Evolutionary conservation across 2,329 filamentous ascomycete species (phyloP).

Genomic region (Aureobasidium vineae): DNA sequence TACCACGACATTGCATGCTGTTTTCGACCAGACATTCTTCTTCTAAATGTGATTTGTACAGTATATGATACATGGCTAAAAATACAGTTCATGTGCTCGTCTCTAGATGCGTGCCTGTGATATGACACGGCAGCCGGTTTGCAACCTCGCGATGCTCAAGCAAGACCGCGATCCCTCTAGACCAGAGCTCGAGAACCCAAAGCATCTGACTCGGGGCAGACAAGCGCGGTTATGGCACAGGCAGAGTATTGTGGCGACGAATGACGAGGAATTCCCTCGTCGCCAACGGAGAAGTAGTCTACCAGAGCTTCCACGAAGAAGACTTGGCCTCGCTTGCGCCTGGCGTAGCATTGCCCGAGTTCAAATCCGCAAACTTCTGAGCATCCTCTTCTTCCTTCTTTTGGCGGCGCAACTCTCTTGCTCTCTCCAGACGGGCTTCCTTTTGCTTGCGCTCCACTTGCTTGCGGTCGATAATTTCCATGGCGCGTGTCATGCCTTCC

Average conservation of each 20-base stretch:
- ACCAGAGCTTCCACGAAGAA: constrained; percentile 41
- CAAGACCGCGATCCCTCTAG: background rate
- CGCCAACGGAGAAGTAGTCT: background rate
- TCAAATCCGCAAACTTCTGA: constrained; percentile 37
- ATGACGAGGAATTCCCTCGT: background rate
- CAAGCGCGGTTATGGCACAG: background rate
- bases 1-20: background rate
- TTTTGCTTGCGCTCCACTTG: constrained; percentile 60
- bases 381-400: constrained; percentile 47
- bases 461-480: constrained; percentile 76
- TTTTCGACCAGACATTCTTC: background rate
- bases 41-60: background rate
- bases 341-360: constrained; percentile 24
- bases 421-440: constrained; percentile 46
- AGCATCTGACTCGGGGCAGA: background rate
- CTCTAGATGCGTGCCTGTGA: background rate
- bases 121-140: background rate
- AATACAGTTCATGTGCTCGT: constrained; percentile 15
- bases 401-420: constrained; percentile 42
- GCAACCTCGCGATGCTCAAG: background rate
- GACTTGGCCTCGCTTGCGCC: constrained; percentile 28
- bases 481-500: constrained; percentile 77
- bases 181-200: background rate
- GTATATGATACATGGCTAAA: constrained; percentile 20
- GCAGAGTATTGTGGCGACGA: background rate